Conservation (phyloP, 768 basidiomycete genomes). For the Lactarius pseudohatsudake region DNA sequence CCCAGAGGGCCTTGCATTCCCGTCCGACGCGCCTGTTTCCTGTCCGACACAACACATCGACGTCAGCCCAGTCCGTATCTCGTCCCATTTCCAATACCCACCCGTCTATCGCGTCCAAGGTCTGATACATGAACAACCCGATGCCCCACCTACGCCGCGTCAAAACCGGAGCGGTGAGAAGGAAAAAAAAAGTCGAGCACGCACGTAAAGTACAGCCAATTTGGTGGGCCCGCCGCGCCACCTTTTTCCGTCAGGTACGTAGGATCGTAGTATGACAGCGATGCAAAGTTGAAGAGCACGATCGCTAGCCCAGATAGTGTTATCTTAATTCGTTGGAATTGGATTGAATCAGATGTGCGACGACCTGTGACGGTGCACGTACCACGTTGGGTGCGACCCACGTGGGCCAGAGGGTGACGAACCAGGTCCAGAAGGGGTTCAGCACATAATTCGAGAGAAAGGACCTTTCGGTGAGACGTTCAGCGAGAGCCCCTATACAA, state of each 20-base stretch:
- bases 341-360: neutral
- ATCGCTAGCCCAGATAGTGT: slow-evolving; percentile 82
- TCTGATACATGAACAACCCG: slow-evolving; percentile 92
- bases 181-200: slow-evolving; percentile 31
- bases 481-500: neutral
- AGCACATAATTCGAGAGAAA: slow-evolving; percentile 73
- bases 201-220: slow-evolving; percentile 90
- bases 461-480: slow-evolving; percentile 49
- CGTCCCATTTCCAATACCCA: slow-evolving; percentile 34
- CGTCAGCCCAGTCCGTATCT: neutral
- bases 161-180: neutral
- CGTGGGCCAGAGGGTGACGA: slow-evolving; percentile 84
- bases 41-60: slow-evolving; percentile 34
- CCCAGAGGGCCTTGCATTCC: slow-evolving; percentile 98
- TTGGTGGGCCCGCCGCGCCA: slow-evolving; percentile 60
- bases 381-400: slow-evolving; percentile 89
- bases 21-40: slow-evolving; percentile 93
- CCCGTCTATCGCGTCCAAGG: slow-evolving; percentile 88
- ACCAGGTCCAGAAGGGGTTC: slow-evolving; percentile 88
- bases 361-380: neutral
- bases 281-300: slow-evolving; percentile 80
- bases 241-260: slow-evolving; percentile 67
- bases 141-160: slow-evolving; percentile 66
- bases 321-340: slow-evolving; percentile 56
- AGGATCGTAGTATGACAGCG: slow-evolving; percentile 83